Evolutionary conservation across 257 asterid genomes (phyloP).

Genomic region (Plantago major): DNA sequence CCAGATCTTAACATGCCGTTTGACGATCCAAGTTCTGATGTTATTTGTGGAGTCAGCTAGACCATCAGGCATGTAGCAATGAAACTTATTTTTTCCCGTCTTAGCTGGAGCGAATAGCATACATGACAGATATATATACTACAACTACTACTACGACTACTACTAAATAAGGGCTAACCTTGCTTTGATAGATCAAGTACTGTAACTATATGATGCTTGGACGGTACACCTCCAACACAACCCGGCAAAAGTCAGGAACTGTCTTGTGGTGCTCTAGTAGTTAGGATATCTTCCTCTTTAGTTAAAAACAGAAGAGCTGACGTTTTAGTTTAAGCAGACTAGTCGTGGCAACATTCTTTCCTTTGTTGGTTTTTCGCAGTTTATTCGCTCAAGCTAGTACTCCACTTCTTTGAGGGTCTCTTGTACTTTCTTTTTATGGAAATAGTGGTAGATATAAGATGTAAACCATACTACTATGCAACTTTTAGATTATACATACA

Average conservation of each 20-base stretch:
- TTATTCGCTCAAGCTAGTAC: constrained; percentile 1
- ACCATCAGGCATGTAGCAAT: neutral
- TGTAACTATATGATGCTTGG: constrained; percentile 22
- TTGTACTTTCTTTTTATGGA: constrained; percentile 13
- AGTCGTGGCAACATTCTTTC: constrained; percentile 24
- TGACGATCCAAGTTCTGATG: constrained; percentile 25
- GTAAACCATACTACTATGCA: too few relatives aligned
- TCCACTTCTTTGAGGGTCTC: constrained; percentile 23
- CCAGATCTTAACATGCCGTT: constrained; percentile 48
- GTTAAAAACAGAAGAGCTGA: constrained; percentile 1
- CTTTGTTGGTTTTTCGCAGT: constrained; percentile 1
- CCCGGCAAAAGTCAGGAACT: neutral
- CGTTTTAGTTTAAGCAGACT: constrained; percentile 23
- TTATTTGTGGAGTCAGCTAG: constrained; percentile 26
- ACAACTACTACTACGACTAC: too few relatives aligned
- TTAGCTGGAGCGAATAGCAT: constrained; percentile 4
- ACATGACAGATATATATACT: constrained; percentile 1
- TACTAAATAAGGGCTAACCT: constrained; percentile 30
- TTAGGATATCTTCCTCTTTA: constrained; percentile 18
- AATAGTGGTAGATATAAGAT: constrained; percentile 8
- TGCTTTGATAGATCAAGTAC: constrained; percentile 12
- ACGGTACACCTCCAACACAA: constrained; percentile 7
- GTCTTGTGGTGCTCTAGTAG: constrained; percentile 3
- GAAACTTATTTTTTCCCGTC: neutral
- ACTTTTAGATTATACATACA: too few relatives aligned